Evolutionary conservation across 345 rosid species (phyloP), one percentile per base, ranked within the genome.

Genomic region (Clausena lansium): DNA sequence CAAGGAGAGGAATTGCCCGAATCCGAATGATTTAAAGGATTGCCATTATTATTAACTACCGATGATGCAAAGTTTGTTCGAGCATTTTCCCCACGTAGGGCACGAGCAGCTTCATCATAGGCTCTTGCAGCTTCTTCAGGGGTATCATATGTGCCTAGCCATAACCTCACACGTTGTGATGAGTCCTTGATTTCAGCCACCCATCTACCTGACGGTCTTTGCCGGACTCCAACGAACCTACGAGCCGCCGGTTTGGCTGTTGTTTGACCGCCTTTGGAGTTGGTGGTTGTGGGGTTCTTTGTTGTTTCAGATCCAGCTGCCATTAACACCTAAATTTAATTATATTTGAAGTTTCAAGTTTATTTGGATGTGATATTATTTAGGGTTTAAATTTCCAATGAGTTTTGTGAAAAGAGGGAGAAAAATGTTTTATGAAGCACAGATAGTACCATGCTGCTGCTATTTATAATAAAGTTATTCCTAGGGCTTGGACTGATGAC

Each of bases 181-280:
- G 95, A 88, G 81, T 91, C 95, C 84, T 91, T 91, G 77, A 91
- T 91, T 76, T 91, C 95, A 1, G 93, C 93, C 9, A 91, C 95
- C 95, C 95, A 91, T 82, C 90, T 81, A 11, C 95, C 95, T 0
- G 93, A 91, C 0, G 95, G 95, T 54, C 95, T 84, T 78, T 88
- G 91, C 83, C 92, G 68, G 28, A 89, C 95, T 6, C 92, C 95
- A 0, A 91, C 91, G 52, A 86, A 91, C 71, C 91, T 81, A 7
- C 95, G 85, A 55, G 36, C 60, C 0, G 41, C 77, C 6, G 80
- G 79, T 54, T 72, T 88, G 33, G 63, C 22, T 52, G 57, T 60
- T 33, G 84, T 76, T 35, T 80, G 81, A 7, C 75, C 17, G 50
- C 50, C 61, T 77, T 17, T 64, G 38, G 65, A 70, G 50, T 57